These are phyloP conservation scores for Populus deltoides DNA, from an alignment of 345 rosid genomes.

Conservation along the genomic window DNA sequence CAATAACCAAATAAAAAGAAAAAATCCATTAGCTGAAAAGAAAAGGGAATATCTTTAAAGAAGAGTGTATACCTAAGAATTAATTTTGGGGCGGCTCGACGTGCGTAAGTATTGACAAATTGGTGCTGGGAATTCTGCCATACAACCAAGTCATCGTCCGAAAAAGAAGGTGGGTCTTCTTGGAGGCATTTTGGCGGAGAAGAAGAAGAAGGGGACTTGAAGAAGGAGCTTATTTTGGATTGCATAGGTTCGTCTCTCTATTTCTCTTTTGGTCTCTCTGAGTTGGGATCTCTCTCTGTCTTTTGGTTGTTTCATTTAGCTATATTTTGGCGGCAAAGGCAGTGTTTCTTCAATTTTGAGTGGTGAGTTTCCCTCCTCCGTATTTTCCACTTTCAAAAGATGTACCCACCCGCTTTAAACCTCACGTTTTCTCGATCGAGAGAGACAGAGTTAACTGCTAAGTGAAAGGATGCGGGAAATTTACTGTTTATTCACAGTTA, in stretches of 20 bases:
- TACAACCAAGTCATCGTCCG: constrained; percentile 34
- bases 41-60: too few relatives aligned
- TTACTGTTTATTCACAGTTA: too few relatives aligned
- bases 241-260: constrained; percentile 34
- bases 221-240: constrained; percentile 74
- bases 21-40: not conserved
- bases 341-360: not conserved
- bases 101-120: constrained; percentile 48
- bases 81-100: constrained; percentile 37
- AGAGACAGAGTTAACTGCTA: too few relatives aligned
- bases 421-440: too few relatives aligned
- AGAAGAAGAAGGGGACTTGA: constrained; percentile 44
- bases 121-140: constrained; percentile 42
- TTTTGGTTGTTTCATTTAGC: not conserved
- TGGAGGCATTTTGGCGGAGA: not conserved
- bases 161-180: constrained; percentile 19
- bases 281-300: not conserved
- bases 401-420: not conserved
- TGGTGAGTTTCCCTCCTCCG: not conserved
- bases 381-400: not conserved
- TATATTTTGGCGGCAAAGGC: too few relatives aligned
- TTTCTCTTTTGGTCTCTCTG: not conserved
- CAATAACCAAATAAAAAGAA: not conserved
- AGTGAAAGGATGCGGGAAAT: too few relatives aligned
- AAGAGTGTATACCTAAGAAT: constrained; percentile 4